Evolutionary conservation across 352 stramenopile species (phyloP), one percentile per base, ranked within the genome.

Genomic region (Phytophthora hibernalis): DNA sequence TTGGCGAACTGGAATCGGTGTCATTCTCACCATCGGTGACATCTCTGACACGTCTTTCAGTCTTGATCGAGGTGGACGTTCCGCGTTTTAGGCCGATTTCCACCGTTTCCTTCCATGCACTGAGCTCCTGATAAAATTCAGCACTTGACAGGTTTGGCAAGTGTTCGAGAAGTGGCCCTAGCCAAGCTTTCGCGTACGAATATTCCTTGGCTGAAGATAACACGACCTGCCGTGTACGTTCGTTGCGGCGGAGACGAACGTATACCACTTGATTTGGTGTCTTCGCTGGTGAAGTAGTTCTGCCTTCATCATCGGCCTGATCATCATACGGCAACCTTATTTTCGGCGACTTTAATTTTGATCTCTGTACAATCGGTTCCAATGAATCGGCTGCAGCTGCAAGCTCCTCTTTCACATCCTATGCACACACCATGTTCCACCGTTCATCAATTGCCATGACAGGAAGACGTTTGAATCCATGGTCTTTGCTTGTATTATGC

Each of bases 151-250:
- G 21, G 6, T 30, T 9, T 5, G 52, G 62, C 6, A 68, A 16
- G 37, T 68, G 61, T 7, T 62, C 31, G 1, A 63, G 44, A 11
- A 68, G 52, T 26, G 61, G 44, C 13, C 63, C 44, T 0, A 68
- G 0, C 45, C 57, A 54, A 5, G 52, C n/a, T 5, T 68, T 68
- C 22, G 51, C 43, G 13, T 56, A 61, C 1, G 21, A 44, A 31
- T 68, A 62, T 1, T 58, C 63, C 11, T 62, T 52, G 0, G 22
- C 33, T 16, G 44, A 63, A 33, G 52, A 54, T 21, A 68, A 28
- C 2, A 68, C 52, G 21, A 63, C 45, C 13, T 59, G n/a, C 15
- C 54, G 60, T 12, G 58, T 28, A 18, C 58, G 49, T 15, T 66
- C 40, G 5, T 54, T 35, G 8, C 49, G 38, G 9, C 21, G 30